Percentiles rank a stretch among this genome's conserved stretches.
These are phyloP conservation scores for Bretschneidera sinensis DNA, from an alignment of 345 rosid genomes.

Conservation along the genomic window DNA sequence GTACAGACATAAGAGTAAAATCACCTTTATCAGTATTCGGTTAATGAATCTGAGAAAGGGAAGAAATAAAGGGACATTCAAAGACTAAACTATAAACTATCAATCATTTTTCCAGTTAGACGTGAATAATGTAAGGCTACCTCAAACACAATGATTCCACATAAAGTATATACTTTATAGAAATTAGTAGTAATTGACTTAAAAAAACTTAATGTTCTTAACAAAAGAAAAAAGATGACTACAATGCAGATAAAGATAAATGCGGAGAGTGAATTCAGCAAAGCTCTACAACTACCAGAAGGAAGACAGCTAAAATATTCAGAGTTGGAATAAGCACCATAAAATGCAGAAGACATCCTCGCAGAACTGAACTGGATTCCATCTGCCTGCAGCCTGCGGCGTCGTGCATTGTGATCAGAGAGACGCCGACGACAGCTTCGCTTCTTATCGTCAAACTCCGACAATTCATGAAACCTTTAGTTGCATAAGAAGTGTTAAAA, in stretches of 20 bases:
- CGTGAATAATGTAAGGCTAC: no score
- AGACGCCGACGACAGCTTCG: constrained; percentile 92
- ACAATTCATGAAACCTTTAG: constrained; percentile 71
- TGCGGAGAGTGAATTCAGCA: neutral
- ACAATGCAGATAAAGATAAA: neutral
- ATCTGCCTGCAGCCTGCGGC: constrained; percentile 81
- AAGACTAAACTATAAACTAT: no score
- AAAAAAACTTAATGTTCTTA: neutral
- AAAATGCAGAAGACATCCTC: constrained; percentile 19
- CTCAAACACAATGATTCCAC: no score
- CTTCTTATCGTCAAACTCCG: constrained; percentile 91
- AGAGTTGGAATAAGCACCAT: constrained; percentile 29
- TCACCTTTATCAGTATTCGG: neutral
- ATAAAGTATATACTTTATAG: no score
- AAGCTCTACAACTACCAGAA: no score
- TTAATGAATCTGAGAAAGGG: no score
- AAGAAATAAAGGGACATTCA: no score
- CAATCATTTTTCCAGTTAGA: no score
- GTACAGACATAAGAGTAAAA: neutral
- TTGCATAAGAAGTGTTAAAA: neutral
- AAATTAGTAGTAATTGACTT: neutral
- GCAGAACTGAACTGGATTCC: constrained; percentile 42
- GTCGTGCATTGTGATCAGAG: constrained; percentile 95
- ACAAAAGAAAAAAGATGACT: neutral
- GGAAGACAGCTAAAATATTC: neutral